Evolutionary conservation across 164 flowering plant species (phyloP).

Genomic region (Euptelea pleiosperma): DNA sequence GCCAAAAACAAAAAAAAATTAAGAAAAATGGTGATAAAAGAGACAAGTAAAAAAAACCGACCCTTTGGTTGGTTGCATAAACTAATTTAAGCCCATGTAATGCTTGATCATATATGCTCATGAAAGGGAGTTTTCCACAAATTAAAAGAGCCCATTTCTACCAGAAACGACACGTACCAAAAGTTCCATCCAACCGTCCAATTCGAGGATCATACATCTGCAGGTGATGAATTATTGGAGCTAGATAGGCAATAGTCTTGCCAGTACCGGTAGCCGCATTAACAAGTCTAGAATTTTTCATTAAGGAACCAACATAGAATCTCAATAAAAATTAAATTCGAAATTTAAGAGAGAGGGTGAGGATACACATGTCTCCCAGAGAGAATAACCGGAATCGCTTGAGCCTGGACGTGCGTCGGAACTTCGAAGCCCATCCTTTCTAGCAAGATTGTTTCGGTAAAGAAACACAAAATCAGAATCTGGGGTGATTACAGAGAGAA

Average conservation of each 20-base stretch:
- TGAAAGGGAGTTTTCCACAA: neutral
- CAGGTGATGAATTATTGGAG: slow-evolving; percentile 80
- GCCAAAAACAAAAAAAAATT: too few relatives aligned
- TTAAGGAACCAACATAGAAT: slow-evolving; percentile 13
- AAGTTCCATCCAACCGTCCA: slow-evolving; percentile 71
- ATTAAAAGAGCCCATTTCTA: neutral
- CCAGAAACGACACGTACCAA: slow-evolving; percentile 49
- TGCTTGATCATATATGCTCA: too few relatives aligned
- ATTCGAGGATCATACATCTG: slow-evolving; percentile 46
- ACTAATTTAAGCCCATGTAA: neutral
- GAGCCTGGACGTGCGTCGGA: slow-evolving; percentile 81
- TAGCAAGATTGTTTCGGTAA: slow-evolving; percentile 16
- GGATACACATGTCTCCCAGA: slow-evolving; percentile 83
- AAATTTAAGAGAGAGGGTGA: slow-evolving; percentile 20
- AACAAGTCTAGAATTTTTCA: slow-evolving; percentile 52
- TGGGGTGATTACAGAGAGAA: neutral
- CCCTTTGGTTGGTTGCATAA: too few relatives aligned
- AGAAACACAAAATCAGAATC: neutral
- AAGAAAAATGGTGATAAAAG: too few relatives aligned
- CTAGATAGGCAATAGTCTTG: slow-evolving; percentile 81
- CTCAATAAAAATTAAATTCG: neutral
- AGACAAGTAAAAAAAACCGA: too few relatives aligned
- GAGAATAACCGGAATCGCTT: slow-evolving; percentile 78
- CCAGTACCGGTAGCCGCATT: slow-evolving; percentile 96
- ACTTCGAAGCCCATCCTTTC: slow-evolving; percentile 77